phyloP scores from a whole-genome alignment of 75 land plant genomes.

The Cunninghamia lanceolata region DNA sequence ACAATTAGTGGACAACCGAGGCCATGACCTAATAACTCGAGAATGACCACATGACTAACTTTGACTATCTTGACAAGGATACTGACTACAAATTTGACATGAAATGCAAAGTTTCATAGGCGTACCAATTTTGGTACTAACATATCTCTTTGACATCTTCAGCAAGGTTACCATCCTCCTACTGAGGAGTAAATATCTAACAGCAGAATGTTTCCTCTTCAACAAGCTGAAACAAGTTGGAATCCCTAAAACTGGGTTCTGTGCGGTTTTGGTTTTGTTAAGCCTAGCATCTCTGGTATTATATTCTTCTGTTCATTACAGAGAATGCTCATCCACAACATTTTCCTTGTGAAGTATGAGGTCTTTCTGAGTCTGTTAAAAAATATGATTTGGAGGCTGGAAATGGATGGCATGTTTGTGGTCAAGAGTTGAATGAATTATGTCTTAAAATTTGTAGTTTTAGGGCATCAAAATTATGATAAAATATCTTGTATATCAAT shows the following conservation, averaged over 20 bases:
- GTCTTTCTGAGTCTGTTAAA: not conserved
- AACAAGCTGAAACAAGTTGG: not conserved
- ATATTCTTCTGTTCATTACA: not conserved
- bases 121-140: no score
- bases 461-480: not conserved
- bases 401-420: not conserved
- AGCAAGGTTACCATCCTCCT: not conserved
- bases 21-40: no score
- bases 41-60: no score
- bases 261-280: not conserved
- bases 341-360: not conserved
- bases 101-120: no score
- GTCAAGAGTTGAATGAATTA: not conserved
- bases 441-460: not conserved
- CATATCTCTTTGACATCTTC: not conserved
- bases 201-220: not conserved
- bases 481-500: not conserved
- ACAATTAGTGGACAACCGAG: no score
- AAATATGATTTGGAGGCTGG: not conserved
- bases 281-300: not conserved
- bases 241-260: not conserved
- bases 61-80: no score
- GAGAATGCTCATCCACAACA: not conserved
- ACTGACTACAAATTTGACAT: no score
- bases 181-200: no score